Evolutionary conservation across 805 yeast genomes (phyloP).

Genomic region (Zygoascus tannicola): DNA sequence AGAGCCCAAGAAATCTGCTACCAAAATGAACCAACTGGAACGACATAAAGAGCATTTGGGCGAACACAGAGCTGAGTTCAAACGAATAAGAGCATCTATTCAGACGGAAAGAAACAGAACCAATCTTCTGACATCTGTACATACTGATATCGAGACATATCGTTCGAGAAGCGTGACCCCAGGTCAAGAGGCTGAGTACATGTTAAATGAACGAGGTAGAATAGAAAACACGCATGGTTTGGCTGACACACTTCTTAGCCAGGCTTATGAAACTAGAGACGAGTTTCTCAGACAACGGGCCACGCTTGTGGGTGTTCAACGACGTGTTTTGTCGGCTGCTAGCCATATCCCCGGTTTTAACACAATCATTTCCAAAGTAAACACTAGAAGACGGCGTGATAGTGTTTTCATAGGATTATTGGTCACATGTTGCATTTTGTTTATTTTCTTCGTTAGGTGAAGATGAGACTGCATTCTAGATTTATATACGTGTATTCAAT

Average conservation of each 20-base stretch:
- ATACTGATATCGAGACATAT: conserved; percentile 66
- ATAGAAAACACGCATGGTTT: conserved; percentile 63
- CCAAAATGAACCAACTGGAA: conserved; percentile 70
- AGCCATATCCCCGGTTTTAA: conserved; percentile 77
- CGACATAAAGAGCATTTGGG: conserved; percentile 69
- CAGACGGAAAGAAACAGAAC: conserved; percentile 67
- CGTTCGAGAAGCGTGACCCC: conserved; percentile 31
- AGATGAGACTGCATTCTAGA: no score
- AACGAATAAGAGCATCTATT: conserved; percentile 48
- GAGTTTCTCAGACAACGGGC: conserved; percentile 67
- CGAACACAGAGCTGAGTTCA: conserved; percentile 59
- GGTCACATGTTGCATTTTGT: conserved; percentile 61
- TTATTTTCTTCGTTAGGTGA: conserved; percentile 47
- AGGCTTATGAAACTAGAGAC: conserved; percentile 84
- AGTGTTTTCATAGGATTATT: conserved; percentile 71
- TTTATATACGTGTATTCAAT: no score
- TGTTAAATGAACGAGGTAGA: conserved; percentile 65
- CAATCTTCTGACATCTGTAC: conserved; percentile 65
- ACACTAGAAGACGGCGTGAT: conserved; percentile 82
- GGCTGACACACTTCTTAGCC: conserved; percentile 72
- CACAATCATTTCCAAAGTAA: conserved; percentile 64
- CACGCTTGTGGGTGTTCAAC: conserved; percentile 52
- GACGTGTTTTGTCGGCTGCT: conserved; percentile 50
- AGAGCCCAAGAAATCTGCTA: conserved; percentile 50
- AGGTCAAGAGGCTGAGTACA: conserved; percentile 53